Base-by-base conservation (phyloP, 73 alveolate genomes). In the Paraurostyla sp. region DNA sequence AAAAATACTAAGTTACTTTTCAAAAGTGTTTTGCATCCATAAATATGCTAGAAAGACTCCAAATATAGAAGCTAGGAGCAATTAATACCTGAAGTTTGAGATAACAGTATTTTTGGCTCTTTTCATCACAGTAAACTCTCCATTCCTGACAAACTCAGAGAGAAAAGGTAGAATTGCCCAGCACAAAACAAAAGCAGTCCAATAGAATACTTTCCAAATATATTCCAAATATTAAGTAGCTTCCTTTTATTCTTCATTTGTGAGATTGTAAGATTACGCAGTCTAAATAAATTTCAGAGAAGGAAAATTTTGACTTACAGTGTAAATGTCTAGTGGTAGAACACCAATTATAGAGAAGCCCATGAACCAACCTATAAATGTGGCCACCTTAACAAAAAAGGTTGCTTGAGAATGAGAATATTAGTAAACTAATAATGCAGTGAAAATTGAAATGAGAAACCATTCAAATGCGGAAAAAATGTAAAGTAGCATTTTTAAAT, bases 111-210 rank as follows among this genome's bases (percentile, higher is more conserved):
- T 68, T 43, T 81, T 54, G 9, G 69, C 49, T 35, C 51, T 81
- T 4, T 22, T 83, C 30, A 40, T 48, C 0, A 58, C 51, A 0
- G 95, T 68, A 60, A 90, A 90, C 43, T 90, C 95, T 1, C 95
- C 95, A 16, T 83, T 76, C 32, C 46, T 69, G 1, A 78, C 95
- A 56, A 60, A 90, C 45, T 83, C 92, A 13, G 60, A 54, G 3
- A 83, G 76, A 40, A 90, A 59, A n/a, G 95, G 92, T 43, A 90
- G 58, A 36, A 83, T 54, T 15, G 69, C 58, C 90, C 92, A 81
- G 71, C 95, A 81, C 0, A 90, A 69, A 32, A 90, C 23, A 54
- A 90, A 90, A 18, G 92, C 95, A 3, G 76, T 46, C 95, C 95
- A 90, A 71, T 90, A 90, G 62, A 50, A 78, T 0, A 52, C 54